Percentiles rank a stretch among this genome's conserved stretches.
Evolutionary conservation across 2,329 filamentous ascomycete species (phyloP).

Genomic region (Colletotrichum trifolii): DNA sequence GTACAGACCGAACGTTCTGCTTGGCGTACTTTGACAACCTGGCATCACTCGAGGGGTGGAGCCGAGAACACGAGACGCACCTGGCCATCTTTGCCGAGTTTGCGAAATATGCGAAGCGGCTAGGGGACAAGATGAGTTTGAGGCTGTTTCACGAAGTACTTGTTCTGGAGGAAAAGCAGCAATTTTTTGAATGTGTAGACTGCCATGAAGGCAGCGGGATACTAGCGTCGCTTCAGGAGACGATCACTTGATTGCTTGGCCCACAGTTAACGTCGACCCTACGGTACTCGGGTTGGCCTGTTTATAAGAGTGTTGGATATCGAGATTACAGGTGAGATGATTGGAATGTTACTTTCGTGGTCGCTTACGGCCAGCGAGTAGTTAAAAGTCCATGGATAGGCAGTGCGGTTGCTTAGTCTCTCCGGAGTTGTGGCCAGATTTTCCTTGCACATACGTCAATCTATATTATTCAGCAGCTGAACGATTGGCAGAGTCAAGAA

Average conservation of each 20-base stretch:
- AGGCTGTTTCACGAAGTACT: slow-evolving; percentile 54
- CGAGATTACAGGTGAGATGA: too few species aligned
- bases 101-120: slow-evolving; percentile 48
- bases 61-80: slow-evolving; percentile 51
- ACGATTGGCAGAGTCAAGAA: rapidly evolving
- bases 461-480: too few species aligned
- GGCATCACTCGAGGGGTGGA: slow-evolving; percentile 52
- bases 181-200: slow-evolving; percentile 54
- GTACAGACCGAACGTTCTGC: slow-evolving; percentile 51
- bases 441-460: too few species aligned
- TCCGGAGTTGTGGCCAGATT: too few species aligned
- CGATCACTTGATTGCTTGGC: too few species aligned
- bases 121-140: slow-evolving; percentile 48
- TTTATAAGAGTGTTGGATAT: too few species aligned
- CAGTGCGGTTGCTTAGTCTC: too few species aligned
- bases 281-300: too few species aligned
- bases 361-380: too few species aligned
- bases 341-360: too few species aligned
- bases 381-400: too few species aligned
- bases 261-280: too few species aligned
- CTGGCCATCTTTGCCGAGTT: slow-evolving; percentile 54
- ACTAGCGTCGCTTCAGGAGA: slow-evolving; percentile 16
- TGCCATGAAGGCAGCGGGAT: slow-evolving; percentile 52
- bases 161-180: slow-evolving; percentile 50
- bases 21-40: slow-evolving; percentile 55